Base-by-base conservation (phyloP, 208 protist genomes). In the Trypanosoma grayi region DNA sequence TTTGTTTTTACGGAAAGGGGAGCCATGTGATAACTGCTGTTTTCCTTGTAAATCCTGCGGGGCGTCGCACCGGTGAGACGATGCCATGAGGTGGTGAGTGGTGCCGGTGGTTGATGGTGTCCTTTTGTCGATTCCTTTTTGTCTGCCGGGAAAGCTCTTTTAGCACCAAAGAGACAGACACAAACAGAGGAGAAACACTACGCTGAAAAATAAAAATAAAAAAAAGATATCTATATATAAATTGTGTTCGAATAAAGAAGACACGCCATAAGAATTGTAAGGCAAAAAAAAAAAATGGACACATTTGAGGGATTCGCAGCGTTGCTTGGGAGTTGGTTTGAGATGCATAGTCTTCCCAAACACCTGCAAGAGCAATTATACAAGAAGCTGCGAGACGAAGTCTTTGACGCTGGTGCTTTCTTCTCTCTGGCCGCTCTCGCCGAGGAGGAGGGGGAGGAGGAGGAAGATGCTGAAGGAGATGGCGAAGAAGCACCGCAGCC, bases 301-400 rank as follows among this genome's bases (percentile, higher is more conserved):
- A 54, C 30, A 41, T 69, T 65, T 73, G 67, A 75, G 8, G 58
- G 53, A 6, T 85, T 82, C 64, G 45, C 69, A 13, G 36, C 13
- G 4, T 44, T 75, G 34, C 53, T 86, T 24, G n/a, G 18, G 11
- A 34, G 48, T 9, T 87, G 80, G 79, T 70, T 83, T 41, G 63
- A 64, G 30, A 18, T 44, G 7, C 55, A 73, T 24, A 37, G 51
- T 18, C 18, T 87, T 2, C 77, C 81, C 0, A 40, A 57, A 18
- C 33, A 60, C 11, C 57, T 87, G 41, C 65, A 70, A 16, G 48
- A 48, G 6, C 44, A 47, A 13, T 65, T 83, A 8, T 76, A 70
- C 60, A 58, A 79, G 16, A 81, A 83, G 46, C 52, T 87, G n/a
- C 20, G 51, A 2, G 31, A 64, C 20, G 43, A 74, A 43, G 33